These are phyloP conservation scores for Metschnikowia colocasiae DNA, from an alignment of 805 yeast species.

Conservation along the genomic window DNA sequence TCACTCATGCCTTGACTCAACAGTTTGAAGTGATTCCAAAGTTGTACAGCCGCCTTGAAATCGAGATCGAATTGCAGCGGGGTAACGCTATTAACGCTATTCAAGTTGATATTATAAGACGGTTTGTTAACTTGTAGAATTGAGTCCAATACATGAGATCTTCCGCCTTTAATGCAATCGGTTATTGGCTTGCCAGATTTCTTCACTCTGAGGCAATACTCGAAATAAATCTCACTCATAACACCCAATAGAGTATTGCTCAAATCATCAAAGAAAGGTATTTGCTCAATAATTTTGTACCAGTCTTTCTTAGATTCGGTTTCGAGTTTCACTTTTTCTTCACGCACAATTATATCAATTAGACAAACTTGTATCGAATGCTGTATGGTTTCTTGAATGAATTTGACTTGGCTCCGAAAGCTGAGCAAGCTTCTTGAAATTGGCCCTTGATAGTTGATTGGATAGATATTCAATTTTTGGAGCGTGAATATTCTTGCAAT, in stretches of 20 bases:
- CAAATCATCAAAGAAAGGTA: slow-evolving; percentile 58
- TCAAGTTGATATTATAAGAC: slow-evolving; percentile 39
- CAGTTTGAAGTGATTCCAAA: slow-evolving; percentile 34
- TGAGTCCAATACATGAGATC: slow-evolving; percentile 32
- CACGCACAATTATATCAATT: slow-evolving; percentile 48
- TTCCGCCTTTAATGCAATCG: slow-evolving; percentile 24
- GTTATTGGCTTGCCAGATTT: slow-evolving; percentile 24
- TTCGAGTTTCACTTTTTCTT: slow-evolving; percentile 46
- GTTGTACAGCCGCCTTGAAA: slow-evolving; percentile 29
- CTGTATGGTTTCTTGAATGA: slow-evolving; percentile 46
- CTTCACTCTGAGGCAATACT: slow-evolving; percentile 32
- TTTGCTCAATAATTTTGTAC: slow-evolving; percentile 49
- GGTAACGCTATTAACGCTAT: slow-evolving; percentile 39
- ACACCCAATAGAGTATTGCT: slow-evolving; percentile 66
- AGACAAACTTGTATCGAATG: slow-evolving; percentile 51
- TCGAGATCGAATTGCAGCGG: slow-evolving; percentile 29
- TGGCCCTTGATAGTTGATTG: slow-evolving; percentile 60
- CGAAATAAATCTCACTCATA: slow-evolving; percentile 52
- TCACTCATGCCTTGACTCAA: slow-evolving; percentile 25
- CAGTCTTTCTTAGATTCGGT: slow-evolving; percentile 48
- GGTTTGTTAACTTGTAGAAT: slow-evolving; percentile 37
- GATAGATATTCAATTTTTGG: slow-evolving; percentile 31
- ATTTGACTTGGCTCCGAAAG: slow-evolving; percentile 62
- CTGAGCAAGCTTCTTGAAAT: slow-evolving; percentile 62
- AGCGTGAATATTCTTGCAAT: slow-evolving; percentile 38